Conservation (phyloP, 164 flowering plant species). For the Annona squamosa region DNA sequence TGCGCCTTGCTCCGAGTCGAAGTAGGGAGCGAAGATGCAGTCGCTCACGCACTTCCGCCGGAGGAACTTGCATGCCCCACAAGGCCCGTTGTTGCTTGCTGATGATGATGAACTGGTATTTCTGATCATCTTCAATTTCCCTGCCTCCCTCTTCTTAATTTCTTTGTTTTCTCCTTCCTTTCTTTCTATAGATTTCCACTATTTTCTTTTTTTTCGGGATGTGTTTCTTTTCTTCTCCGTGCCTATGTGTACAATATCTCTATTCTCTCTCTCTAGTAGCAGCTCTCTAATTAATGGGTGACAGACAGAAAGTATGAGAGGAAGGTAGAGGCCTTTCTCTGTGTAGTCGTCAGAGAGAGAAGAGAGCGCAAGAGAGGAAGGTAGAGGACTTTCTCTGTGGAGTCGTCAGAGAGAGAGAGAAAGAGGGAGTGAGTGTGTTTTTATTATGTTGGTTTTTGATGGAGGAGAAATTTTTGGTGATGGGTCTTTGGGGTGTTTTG, state of each 20-base stretch:
- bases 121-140: constrained; percentile 10
- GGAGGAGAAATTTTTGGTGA: background rate
- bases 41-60: constrained; percentile 79
- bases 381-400: background rate
- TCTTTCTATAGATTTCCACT: background rate
- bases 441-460: background rate
- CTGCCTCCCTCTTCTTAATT: background rate
- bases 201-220: too few species aligned
- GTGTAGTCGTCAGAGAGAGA: background rate
- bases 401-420: background rate
- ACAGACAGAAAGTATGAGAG: background rate
- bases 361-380: background rate
- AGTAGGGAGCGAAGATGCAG: constrained; percentile 88
- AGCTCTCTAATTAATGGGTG: too few species aligned
- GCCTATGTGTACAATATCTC: background rate
- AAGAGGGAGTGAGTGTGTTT: background rate
- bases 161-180: background rate
- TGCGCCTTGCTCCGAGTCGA: constrained; percentile 89
- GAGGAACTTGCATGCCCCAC: constrained; percentile 94
- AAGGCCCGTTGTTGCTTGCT: constrained; percentile 59
- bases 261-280: too few species aligned
- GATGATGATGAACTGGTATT: constrained; percentile 28
- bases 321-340: background rate
- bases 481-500: constrained; percentile 3
- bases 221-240: background rate